Evolutionary conservation across 257 asterid genomes (phyloP).

Genomic region (Ilex aquifolium): DNA sequence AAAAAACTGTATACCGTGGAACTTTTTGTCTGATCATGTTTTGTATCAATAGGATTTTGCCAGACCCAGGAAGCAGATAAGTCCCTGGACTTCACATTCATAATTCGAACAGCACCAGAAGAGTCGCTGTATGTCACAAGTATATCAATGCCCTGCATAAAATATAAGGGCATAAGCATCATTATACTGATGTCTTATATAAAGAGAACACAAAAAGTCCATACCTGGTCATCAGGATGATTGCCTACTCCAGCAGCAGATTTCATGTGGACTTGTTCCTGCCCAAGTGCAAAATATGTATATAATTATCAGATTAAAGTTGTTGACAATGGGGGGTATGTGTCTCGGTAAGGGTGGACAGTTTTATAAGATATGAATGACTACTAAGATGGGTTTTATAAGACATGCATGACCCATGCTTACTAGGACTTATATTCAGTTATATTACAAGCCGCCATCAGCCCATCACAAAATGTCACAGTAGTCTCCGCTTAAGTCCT

Average conservation of each 20-base stretch:
- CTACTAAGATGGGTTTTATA: background rate
- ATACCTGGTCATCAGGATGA: constrained; percentile 59
- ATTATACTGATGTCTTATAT: background rate
- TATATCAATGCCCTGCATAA: constrained; percentile 78
- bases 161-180: constrained; percentile 12
- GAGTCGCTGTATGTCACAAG: constrained; percentile 71
- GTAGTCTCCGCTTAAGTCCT: too few species aligned
- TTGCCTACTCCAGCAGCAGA: constrained; percentile 15
- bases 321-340: constrained; percentile 1
- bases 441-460: too few species aligned
- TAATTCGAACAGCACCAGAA: constrained; percentile 65
- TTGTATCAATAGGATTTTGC: constrained; percentile 56
- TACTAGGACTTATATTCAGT: too few species aligned
- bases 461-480: too few species aligned
- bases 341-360: background rate
- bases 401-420: too few species aligned
- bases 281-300: constrained; percentile 23
- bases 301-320: background rate
- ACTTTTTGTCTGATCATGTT: constrained; percentile 32
- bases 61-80: constrained; percentile 90
- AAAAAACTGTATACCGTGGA: constrained; percentile 28
- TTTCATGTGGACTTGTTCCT: constrained; percentile 48
- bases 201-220: constrained; percentile 13
- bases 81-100: constrained; percentile 59
- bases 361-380: background rate